Evolutionary conservation across 164 flowering plant species (phyloP).

Genomic region (Nymphaea thermarum): DNA sequence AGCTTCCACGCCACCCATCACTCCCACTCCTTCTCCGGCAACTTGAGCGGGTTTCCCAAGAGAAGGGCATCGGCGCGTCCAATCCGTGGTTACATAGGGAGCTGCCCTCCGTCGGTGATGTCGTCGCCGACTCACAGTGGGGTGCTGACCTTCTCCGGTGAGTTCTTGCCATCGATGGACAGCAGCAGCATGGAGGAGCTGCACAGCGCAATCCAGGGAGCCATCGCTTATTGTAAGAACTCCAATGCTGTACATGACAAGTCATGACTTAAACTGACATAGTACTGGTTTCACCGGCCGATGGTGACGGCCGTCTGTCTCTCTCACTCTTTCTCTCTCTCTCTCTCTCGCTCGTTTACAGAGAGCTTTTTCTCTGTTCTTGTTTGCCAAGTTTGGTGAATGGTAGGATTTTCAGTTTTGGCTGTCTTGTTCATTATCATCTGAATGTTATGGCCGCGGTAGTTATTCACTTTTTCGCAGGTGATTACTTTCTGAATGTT

Average conservation of each 20-base stretch:
- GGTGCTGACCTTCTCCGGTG: constrained; percentile 18
- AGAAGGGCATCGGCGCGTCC: not conserved
- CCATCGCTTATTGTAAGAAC: constrained; percentile 92
- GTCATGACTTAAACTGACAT: too few species aligned
- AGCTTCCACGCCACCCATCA: constrained; percentile 1
- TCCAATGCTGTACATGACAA: not conserved
- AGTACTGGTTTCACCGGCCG: not conserved
- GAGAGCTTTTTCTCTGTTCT: not conserved
- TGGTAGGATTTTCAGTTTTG: not conserved
- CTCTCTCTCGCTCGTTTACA: not conserved
- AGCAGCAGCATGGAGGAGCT: constrained; percentile 56
- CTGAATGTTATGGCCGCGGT: not conserved
- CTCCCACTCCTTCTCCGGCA: constrained; percentile 72
- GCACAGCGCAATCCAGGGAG: constrained; percentile 95
- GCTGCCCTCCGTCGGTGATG: constrained; percentile 90
- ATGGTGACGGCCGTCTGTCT: not conserved
- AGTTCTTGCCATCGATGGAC: not conserved
- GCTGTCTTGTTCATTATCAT: not conserved
- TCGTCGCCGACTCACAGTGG: constrained; percentile 91
- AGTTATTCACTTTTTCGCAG: not conserved
- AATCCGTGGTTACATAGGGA: constrained; percentile 7
- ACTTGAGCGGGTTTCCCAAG: constrained; percentile 29
- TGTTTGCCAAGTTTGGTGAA: not conserved
- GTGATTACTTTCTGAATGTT: not conserved
- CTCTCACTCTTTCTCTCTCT: not conserved